Base-by-base conservation (phyloP, 2,329 filamentous ascomycete species). In the Trichoderma simmonsii region DNA sequence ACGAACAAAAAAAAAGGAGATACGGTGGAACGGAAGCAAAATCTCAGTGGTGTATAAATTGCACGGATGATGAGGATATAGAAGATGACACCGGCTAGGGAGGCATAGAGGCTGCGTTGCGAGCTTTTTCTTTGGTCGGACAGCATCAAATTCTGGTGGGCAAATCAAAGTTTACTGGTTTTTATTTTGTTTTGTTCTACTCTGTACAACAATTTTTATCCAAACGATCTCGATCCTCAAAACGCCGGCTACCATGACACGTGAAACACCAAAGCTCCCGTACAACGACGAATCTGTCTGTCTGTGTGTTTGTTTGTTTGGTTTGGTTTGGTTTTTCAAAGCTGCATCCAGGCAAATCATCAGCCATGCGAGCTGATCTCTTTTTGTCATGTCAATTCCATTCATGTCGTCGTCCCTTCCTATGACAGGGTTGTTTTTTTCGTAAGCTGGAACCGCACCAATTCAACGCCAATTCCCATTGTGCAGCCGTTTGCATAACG, bases 201-300 rank as follows among this genome's bases (percentile, higher is more conserved):
- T 74, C 79, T 81, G 79, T 81, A 81, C 76, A 81, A 79, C 78
- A 80, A 36, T 72, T 64, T 70, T 65, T 70, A 61, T 60, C 64
- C 43, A 59, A 72, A 63, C 61, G 67, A 59, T 34, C n/a, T 61
- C 34, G 60, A 72, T 62, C 48, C 48, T 62, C 43, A 36, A 63
- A 66, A 59, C 57, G 60, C 64, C 71, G 57, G 43, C 71, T 54
- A 30, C 24, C 28, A 64, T 69, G 43, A 73, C 63, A 61, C 32
- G 73, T 74, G 68, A 71, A 67, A 57, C 14, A 36, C 67, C 26
- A 15, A 57, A 51, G 32, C 30, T 61, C 48, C 21, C 11, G 28
- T 21, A 34, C 18, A 34, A 11, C 24, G n/a, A 48, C 32, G 68
- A 64, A 32, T 30, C 43, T 26, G 74, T 67, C 21, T 30, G 51